A percentile compares a stretch with the other conserved stretches of the same genome.
Conservation (phyloP, 2,329 filamentous ascomycete genomes). For the Geosmithia flava region DNA sequence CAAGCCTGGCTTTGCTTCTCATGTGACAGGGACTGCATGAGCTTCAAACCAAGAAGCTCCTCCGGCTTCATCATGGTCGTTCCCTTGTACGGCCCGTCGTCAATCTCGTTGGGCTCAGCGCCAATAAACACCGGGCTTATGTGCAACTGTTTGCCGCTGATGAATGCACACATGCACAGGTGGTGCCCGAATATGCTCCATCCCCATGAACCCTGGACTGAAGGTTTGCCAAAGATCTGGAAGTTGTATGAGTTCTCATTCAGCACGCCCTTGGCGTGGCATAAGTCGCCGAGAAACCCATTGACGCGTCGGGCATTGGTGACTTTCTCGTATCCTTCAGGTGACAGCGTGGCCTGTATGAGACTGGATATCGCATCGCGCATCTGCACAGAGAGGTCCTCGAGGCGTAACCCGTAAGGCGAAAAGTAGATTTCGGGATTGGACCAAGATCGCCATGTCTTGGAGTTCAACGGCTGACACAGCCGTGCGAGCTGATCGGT, state of each 20-base stretch:
- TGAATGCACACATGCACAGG: constrained; percentile 57
- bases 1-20: too few relatives aligned
- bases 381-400: constrained; percentile 34
- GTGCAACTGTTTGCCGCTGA: constrained; percentile 50
- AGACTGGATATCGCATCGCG: constrained; percentile 39
- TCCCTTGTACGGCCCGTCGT: constrained; percentile 46
- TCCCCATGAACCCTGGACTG: constrained; percentile 49
- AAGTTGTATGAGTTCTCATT: constrained; percentile 68
- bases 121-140: constrained; percentile 65
- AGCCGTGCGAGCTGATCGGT: constrained; percentile 34
- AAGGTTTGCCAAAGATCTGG: constrained; percentile 52
- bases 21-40: constrained; percentile 42
- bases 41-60: constrained; percentile 44
- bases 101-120: constrained; percentile 64
- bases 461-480: constrained; percentile 49
- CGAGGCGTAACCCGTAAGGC: constrained; percentile 54
- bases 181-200: constrained; percentile 67
- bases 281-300: constrained; percentile 58
- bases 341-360: constrained; percentile 45
- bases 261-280: constrained; percentile 46
- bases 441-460: constrained; percentile 54
- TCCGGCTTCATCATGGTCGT: constrained; percentile 54
- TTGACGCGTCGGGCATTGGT: constrained; percentile 58
- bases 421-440: constrained; percentile 61
- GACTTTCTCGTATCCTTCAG: constrained; percentile 58